Evolutionary conservation across 352 stramenopile genomes (phyloP), one percentile per base, ranked within the genome.

Genomic region (Ophiocytium majus): DNA sequence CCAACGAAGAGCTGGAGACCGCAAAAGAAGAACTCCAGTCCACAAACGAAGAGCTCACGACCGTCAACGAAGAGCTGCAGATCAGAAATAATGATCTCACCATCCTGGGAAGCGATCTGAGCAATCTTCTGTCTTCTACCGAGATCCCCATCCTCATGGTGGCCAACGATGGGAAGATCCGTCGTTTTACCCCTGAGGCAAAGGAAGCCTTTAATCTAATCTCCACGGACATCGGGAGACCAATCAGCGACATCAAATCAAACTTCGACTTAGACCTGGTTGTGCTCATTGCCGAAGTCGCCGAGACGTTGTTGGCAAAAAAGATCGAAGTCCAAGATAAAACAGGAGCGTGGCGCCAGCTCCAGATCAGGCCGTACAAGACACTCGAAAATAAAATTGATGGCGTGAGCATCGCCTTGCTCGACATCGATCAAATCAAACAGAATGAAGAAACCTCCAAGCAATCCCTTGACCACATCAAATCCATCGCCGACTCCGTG

Each of bases 51-150:
- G 57, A 71, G 57, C 57, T 71, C 19, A 71, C 57, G 57, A 71
- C 57, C 57, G 57, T 71, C 57, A 71, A 71, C 28, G 19, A 71
- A 71, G 57, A 71, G 57, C 57, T 71, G 57, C 23, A 71, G 57
- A 71, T 23, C 57, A 71, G 28, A 28, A 28, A 23, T 28, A 28
- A 71, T 23, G 57, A 71, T 23, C 57, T 71, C 57, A 28, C 19
- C 23, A 23, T 23, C 28, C 23, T 28, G 57, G 28, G 28, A 23
- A 71, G 57, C 57, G 57, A 23, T 28, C 57, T 71, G 57, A 23
- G 28, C 57, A 71, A 71, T 71, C 57, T 71, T 23, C 23, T 71
- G 57, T 23, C 57, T 23, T 23, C 57, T 23, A 71, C 57, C 57
- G 57, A 23, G 57, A 71, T 71, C 57, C 19, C 57, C 19, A 71